Percentiles rank a stretch among this genome's conserved stretches.
phyloP scores from a whole-genome alignment of 352 stramenopile species.

The Phytophthora brassicae region DNA sequence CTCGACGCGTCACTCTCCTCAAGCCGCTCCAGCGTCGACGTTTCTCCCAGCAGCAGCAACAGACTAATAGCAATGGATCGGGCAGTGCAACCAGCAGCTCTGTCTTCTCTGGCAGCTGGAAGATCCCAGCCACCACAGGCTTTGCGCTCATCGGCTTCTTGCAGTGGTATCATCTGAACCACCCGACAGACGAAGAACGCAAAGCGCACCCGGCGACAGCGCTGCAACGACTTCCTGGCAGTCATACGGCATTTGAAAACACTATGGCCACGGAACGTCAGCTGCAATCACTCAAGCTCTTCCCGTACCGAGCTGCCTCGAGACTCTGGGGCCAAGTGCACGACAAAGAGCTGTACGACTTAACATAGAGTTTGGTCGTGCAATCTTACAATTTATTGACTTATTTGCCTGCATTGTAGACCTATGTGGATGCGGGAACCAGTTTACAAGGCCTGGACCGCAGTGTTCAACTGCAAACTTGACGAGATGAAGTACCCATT shows the following conservation, averaged over 20 bases:
- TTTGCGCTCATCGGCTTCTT: constrained; percentile 74
- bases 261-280: constrained; percentile 72
- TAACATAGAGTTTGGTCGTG: not conserved
- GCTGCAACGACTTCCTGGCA: constrained; percentile 49
- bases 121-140: constrained; percentile 61
- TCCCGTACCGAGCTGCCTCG: constrained; percentile 77
- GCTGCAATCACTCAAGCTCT: constrained; percentile 72
- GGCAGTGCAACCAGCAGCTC: not conserved
- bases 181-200: constrained; percentile 63
- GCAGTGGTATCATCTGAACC: constrained; percentile 71
- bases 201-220: constrained; percentile 55
- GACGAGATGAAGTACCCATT: constrained; percentile 86
- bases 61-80: not conserved
- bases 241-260: constrained; percentile 60
- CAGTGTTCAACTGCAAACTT: constrained; percentile 78
- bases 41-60: constrained; percentile 21
- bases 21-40: constrained; percentile 9
- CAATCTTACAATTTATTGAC: constrained; percentile 1
- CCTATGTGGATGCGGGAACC: constrained; percentile 66
- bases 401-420: constrained; percentile 30
- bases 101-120: constrained; percentile 52
- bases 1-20: not conserved
- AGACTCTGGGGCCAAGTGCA: constrained; percentile 78
- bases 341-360: constrained; percentile 76
- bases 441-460: constrained; percentile 85